Conservation (phyloP, 192 early-diverging fungal species). For the Ramicandelaber brevisporus region DNA sequence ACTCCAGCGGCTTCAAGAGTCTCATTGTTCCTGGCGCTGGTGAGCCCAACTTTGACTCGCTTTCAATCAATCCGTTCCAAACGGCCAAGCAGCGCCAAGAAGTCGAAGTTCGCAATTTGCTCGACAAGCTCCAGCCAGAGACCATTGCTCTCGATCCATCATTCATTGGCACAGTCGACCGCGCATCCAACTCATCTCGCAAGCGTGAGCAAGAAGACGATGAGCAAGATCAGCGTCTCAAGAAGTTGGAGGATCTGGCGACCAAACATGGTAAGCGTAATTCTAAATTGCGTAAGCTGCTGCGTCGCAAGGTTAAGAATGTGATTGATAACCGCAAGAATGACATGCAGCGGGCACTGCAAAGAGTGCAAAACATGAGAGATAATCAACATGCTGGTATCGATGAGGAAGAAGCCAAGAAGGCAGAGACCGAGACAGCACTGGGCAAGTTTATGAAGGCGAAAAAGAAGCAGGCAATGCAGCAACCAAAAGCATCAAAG, state of each 20-base stretch:
- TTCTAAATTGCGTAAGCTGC: too few relatives aligned
- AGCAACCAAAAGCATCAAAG: too few relatives aligned
- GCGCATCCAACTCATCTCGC: slow-evolving; percentile 13
- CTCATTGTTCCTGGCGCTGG: slow-evolving; percentile 80
- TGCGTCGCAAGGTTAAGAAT: too few relatives aligned
- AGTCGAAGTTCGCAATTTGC: slow-evolving; percentile 54
- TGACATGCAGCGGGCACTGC: too few relatives aligned
- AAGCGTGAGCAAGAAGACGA: slow-evolving; percentile 3
- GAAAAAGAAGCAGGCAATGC: too few relatives aligned
- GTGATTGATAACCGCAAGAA: too few relatives aligned
- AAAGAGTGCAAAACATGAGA: too few relatives aligned
- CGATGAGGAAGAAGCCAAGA: too few relatives aligned
- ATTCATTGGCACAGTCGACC: slow-evolving; percentile 56
- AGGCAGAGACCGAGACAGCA: too few relatives aligned
- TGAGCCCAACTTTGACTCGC: slow-evolving; percentile 88
- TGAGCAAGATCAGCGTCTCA: slow-evolving; percentile 8
- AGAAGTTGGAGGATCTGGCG: slow-evolving; percentile 13
- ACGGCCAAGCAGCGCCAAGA: slow-evolving; percentile 72
- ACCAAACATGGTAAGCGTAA: too few relatives aligned
- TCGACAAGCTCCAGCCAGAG: slow-evolving; percentile 87
- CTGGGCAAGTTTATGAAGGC: too few relatives aligned
- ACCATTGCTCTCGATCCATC: slow-evolving; percentile 72
- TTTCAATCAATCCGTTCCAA: slow-evolving; percentile 80
- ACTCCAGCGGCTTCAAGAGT: slow-evolving; percentile 46
- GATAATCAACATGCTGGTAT: too few relatives aligned